Base-by-base conservation (phyloP, 176 grass and related monocot species). In the Typha latifolia region DNA sequence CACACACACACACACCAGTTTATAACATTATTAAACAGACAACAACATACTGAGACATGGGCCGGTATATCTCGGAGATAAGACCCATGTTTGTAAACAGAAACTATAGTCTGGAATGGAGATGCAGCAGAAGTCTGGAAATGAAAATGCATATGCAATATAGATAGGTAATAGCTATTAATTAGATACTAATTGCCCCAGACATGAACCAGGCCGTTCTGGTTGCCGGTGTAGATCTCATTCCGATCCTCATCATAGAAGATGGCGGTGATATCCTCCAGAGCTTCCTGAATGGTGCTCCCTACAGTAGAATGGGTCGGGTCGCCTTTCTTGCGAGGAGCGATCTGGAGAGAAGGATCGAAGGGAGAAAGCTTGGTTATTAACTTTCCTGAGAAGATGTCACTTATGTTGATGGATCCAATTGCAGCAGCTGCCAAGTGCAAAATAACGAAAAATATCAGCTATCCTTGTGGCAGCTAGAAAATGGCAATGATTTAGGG, bases 161-260 rank as follows among this genome's bases (percentile, higher is more conserved):
- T 1, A 18, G 15, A n/a, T 14, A 9, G 53, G 20, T 59, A 11
- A 11, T 19, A 59, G 53, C 5, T 19, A 21, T 21, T 22, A 16
- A 9, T 16, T 59, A 9, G 5, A 21, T 22, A 63, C 47, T 73
- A 73, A 51, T 73, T 73, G 13, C n/a, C 62, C 70, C 70, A 73
- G 15, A 73, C 70, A 27, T 73, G 70, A 9, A 73, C 27, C 18
- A 63, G 12, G 12, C 71, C 71, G 29, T 49, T 14, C 20, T 49
- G 32, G 47, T 51, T 73, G 18, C 71, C 61, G 3, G 57, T 64
- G 47, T 73, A 73, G 34, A 73, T 63, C 71, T 73, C 43, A 12
- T 64, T 73, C 14, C 14, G 53, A 15, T 73, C 59, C 61, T 73
- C 71, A 49, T 73, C 71, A 21, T 49, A 73, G 20, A 49, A 73